Evolutionary conservation across 2,329 filamentous ascomycete species (phyloP), one percentile per base, ranked within the genome.

Genomic region (Apiospora hydei): DNA sequence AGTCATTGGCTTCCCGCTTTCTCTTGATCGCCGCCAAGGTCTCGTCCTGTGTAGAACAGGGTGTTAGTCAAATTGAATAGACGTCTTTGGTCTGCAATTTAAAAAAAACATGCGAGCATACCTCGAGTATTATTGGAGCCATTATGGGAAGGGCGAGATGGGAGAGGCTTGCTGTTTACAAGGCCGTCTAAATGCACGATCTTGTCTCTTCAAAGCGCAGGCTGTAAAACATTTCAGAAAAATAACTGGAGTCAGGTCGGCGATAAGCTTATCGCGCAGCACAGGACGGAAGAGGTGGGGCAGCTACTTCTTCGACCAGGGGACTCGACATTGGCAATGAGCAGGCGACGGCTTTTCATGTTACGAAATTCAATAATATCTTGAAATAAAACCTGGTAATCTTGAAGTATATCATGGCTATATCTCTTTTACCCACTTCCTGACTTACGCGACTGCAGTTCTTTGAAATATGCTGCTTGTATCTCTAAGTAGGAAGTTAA

Each of bases 1-100:
- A 78, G 70, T 87, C 86, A 72, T 80, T 81, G 49, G 80, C 74
- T 67, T 86, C 85, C 75, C 84, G 79, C 80, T 88, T 88, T 64
- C 86, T 82, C 79, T 88, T 88, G 75, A 84, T 85, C 67, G 79
- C 72, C 30, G 70, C 80, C 72, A 79, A 80, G 73, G 81, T 26
- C 38, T 69, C 80, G 61, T 84, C 81, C 78, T 81, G 26, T 4
- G 24, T 38, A 21, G 26, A 53, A 26, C 16, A 21, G 46, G 10
- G 8, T 64, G 34, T 64, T 64, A 64, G 57, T 64, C n/a, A 13
- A 4, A 24, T n/a, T 10, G 16, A 24, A n/a, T 41, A 34, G 21
- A 64, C 21, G 18, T n/a, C 8, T 5, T 4, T 13, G 2, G 30
- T 47, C 46, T 18, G 21, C 4, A n/a, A n/a, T 38, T 38, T 4